Base-by-base conservation (phyloP, 208 protist genomes). In the Crithidia brevicula region DNA sequence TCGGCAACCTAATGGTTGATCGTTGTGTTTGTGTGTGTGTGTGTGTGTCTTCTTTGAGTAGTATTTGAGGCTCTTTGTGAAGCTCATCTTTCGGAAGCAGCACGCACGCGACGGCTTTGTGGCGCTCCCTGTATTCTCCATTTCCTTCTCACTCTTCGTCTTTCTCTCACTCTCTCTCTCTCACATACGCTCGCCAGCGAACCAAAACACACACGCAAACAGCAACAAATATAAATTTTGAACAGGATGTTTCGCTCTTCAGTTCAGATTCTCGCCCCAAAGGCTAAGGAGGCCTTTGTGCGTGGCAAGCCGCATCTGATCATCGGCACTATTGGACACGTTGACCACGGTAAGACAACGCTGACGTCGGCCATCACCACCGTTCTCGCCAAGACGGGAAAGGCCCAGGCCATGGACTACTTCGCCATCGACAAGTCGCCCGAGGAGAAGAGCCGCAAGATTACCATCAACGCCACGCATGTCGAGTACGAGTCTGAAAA, bases 261-360 rank as follows among this genome's bases (percentile, higher is more conserved):
- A n/a, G 57, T 81, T 13, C 34, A 53, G 45, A 47, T 59, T 11
- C 34, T 69, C 30, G 64, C 67, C 51, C 65, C 74, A 13, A 71
- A 72, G 59, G 64, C 65, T 20, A 94, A 97, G 79, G 92, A 96
- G 71, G 87, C 80, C n/a, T 99, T 97, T 68, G 73, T 95, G 10
- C 95, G 97, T 43, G 82, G 43, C 22, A 99, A 99, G 85, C 98
- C 98, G 28, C 98, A 99, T 72, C 73, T 99, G 27, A 99, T 99
- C 77, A 99, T 99, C 72, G 98, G 98, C 65, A 99, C 98, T 18
- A 99, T 99, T 79, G 99, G 98, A 36, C 98, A 99, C 84, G 98
- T 99, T 58, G 98, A 99, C 86, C 98, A 99, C 85, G 98, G 99
- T 63, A 99, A 99, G 88, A 99, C 98, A 7, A 99, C 98, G 13